Conservation (phyloP, 1,284 basidiomycete species). For the Tremellales sp. region DNA sequence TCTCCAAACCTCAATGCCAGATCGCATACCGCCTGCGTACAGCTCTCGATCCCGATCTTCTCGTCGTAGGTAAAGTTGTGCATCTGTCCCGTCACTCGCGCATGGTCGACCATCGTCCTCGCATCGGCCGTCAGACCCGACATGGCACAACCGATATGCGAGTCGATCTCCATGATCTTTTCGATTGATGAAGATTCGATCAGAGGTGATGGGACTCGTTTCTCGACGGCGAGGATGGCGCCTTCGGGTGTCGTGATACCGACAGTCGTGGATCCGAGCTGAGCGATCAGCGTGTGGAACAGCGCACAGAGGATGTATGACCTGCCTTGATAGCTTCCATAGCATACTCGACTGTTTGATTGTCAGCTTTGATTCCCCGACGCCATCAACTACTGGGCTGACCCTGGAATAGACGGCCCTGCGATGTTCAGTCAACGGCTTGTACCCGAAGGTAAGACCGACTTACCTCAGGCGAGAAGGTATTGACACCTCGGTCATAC, state of each 20-base stretch:
- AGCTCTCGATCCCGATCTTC: conserved; percentile 92
- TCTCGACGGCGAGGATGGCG: conserved; percentile 93
- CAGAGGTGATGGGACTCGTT: conserved; percentile 94
- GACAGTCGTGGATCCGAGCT: conserved; percentile 97
- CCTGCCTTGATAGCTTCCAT: conserved; percentile 95
- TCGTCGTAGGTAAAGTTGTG: conserved; percentile 98
- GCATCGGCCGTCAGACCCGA: conserved; percentile 97
- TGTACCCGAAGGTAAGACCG: background rate
- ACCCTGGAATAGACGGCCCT: conserved; percentile 54
- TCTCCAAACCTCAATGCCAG: conserved; percentile 96
- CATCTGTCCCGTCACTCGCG: conserved; percentile 93
- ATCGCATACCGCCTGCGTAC: conserved; percentile 97
- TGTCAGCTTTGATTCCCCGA: conserved; percentile 3
- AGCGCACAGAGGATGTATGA: background rate
- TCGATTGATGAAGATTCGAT: conserved; percentile 95
- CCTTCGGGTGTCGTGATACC: conserved; percentile 84
- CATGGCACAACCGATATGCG: conserved; percentile 96
- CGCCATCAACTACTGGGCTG: conserved; percentile 7
- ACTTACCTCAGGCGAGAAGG: conserved; percentile 88
- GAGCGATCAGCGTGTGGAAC: conserved; percentile 3
- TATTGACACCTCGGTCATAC: conserved; percentile 91
- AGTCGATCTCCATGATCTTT: conserved; percentile 99
- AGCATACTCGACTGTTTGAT: conserved; percentile 95
- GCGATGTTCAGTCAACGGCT: conserved; percentile 16
- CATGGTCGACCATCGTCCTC: conserved; percentile 99